Base-by-base conservation (phyloP, 441 rosid species). In the Viola pubescens region DNA sequence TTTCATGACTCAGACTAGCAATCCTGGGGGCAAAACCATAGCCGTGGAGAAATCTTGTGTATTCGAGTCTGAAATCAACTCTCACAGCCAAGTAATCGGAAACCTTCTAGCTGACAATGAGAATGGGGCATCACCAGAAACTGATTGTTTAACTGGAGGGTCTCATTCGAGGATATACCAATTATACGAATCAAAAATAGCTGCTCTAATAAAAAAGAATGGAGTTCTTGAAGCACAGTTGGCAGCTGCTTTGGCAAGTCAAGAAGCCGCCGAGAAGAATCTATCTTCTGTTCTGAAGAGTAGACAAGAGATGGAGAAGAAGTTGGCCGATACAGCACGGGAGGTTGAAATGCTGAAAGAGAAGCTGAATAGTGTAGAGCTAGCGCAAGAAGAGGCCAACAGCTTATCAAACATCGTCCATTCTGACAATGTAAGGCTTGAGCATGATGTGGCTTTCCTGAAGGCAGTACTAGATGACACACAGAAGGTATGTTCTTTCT, bases 391-490 rank as follows among this genome's bases (percentile, higher is more conserved):
- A 59, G 97, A 94, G 77, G 87, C 99, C 63, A 90, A 78, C 71
- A 86, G 75, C 76, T 67, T 94, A 50, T 86, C 95, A 5, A 88
- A 86, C 69, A 85, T 88, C 41, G 95, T 94, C 75, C 97, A 94
- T 68, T 83, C 96, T 0, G 94, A 94, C 82, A 90, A 94, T 56
- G 91, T 90, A 9, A 86, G 97, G 80, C 97, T 94, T 1, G 99
- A 94, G 79, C 99, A 94, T 66, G 99, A 90, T 14, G 88, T 90
- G 42, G 99, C 99, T 60, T 94, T 90, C 71, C 87, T 94, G 4
- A 90, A 86, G 86, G 97, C 99, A 8, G 86, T 94, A 64, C 68
- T 94, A 65, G 97, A 90, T 44, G 99, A 94, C 62, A 88, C 96
- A 9, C 97, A 90, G 62, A 94, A 94, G 97, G 97, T 94, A 74